Conservation (phyloP, 805 yeast genomes). For the Candida germanica region DNA sequence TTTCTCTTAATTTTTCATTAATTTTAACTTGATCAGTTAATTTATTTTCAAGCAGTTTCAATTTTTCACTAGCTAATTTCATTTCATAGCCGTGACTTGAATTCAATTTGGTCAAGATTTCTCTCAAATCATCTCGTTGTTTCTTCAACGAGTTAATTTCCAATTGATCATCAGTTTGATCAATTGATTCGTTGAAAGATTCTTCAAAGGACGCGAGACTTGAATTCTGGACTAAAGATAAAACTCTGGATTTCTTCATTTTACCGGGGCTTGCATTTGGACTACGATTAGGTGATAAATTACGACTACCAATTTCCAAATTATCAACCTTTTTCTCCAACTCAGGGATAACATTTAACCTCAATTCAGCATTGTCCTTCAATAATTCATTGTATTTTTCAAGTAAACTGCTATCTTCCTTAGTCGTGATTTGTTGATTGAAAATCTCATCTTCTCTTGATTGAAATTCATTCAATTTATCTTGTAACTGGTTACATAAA, state of each 20-base stretch:
- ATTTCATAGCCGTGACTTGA: slow-evolving; percentile 33
- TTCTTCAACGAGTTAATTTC: slow-evolving; percentile 21
- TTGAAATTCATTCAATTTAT: slow-evolving; percentile 40
- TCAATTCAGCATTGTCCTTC: slow-evolving; percentile 41
- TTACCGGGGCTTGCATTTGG: slow-evolving; percentile 1
- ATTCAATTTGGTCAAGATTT: slow-evolving; percentile 36
- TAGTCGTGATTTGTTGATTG: slow-evolving; percentile 1
- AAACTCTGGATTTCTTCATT: slow-evolving; percentile 1
- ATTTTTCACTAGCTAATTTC: slow-evolving; percentile 33
- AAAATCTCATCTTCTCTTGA: slow-evolving; percentile 12
- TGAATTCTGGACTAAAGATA: slow-evolving; percentile 6
- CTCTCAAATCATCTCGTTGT: slow-evolving; percentile 43
- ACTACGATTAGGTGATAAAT: slow-evolving; percentile 1
- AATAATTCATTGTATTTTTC: slow-evolving; percentile 38
- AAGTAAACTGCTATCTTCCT: slow-evolving; percentile 29
- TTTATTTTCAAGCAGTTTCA: slow-evolving; percentile 29
- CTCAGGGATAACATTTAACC: slow-evolving; percentile 43
- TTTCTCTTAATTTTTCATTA: slow-evolving; percentile 32
- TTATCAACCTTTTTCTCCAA: slow-evolving; percentile 31
- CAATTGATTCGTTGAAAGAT: slow-evolving; percentile 6
- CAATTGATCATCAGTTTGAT: slow-evolving; percentile 15
- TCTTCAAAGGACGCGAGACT: slow-evolving; percentile 4
- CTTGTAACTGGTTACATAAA: slow-evolving; percentile 42
- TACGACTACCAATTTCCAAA: background rate
- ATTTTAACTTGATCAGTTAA: slow-evolving; percentile 27